Base-by-base conservation (phyloP, 2,329 filamentous ascomycete species). In the Arthrobotrys sinensis region DNA sequence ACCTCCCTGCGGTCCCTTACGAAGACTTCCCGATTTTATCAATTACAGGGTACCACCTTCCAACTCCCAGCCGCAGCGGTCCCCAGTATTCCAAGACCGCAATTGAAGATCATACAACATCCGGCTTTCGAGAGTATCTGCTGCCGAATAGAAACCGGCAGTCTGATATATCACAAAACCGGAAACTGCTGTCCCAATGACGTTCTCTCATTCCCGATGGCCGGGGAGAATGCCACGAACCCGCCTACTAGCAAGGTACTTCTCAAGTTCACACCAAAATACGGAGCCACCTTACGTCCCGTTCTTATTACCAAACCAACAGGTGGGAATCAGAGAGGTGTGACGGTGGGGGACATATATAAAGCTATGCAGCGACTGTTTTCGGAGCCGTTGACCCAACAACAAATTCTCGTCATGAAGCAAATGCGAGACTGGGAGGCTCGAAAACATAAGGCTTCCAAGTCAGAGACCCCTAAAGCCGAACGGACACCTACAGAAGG, bases 91-190 rank as follows among this genome's bases (percentile, higher is more conserved):
- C 43, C 40, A 12, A 11, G 4, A 14, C 19, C 46, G 21, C 16
- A 38, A 24, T 7, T 32, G n/a, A 67, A 68, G 38, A 8, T 72
- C 1, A 24, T 50, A 6, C 62, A 72, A 52, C 75, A 78, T 46
- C 75, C 67, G 4, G 75, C 75, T 1, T 78, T 78, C 52, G 75
- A 78, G 53, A 78, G 66, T 50, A 78, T 78, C 28, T 78, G 75
- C 19, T 78, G 75, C 46, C 67, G 75, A 12, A 78, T 78, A 63
- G 75, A 78, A 43, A 68, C 65, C 24, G 75, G 75, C 11, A 64
- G 75, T 38, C 63, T 78, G 67, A 78, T 78, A 67, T 78, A 78
- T 21, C 75, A 78, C 55, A 78, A 68, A 36, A 72, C 75, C n/a
- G 75, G 75, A 14, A 78, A 72, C 19, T 60, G 52, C 28, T 78